A percentile compares a stretch with the other conserved stretches of the same genome.
Evolutionary conservation across 2,329 filamentous ascomycete genomes (phyloP).

Genomic region (Epichloe coenophiala): DNA sequence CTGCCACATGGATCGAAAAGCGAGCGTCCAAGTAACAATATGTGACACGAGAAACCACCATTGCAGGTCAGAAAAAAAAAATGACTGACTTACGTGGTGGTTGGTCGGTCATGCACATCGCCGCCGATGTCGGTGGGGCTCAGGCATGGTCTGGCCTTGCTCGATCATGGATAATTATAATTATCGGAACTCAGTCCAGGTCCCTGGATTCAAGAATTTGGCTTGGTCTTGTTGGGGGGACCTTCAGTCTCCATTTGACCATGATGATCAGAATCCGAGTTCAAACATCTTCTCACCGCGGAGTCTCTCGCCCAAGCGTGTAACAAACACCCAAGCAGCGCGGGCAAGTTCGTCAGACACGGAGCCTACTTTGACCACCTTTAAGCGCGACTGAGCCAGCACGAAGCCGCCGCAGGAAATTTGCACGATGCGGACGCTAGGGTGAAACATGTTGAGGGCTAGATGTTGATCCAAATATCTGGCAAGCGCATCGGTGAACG

Average conservation of each 20-base stretch:
- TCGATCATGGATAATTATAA: too few relatives aligned
- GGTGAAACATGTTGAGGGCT: slow-evolving; percentile 41
- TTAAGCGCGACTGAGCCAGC: slow-evolving; percentile 37
- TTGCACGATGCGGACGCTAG: slow-evolving; percentile 37
- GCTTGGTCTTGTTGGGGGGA: background rate
- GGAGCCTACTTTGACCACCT: slow-evolving; percentile 25
- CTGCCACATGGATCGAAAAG: background rate
- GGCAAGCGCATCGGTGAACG: slow-evolving; percentile 38
- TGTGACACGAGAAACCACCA: background rate
- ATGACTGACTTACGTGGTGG: background rate
- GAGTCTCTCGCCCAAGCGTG: slow-evolving; percentile 21
- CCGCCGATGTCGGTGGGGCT: slow-evolving; percentile 2
- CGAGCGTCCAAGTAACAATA: background rate
- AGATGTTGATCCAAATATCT: slow-evolving; percentile 38
- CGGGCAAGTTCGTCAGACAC: slow-evolving; percentile 17
- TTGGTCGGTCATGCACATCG: background rate
- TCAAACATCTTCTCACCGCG: slow-evolving; percentile 11
- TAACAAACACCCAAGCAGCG: slow-evolving; percentile 25
- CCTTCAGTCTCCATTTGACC: background rate
- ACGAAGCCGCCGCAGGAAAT: slow-evolving; percentile 44
- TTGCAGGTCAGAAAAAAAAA: background rate
- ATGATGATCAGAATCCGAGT: background rate
- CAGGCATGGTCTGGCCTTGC: too few relatives aligned
- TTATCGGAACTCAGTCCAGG: background rate
- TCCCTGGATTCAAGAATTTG: background rate